These are phyloP conservation scores for Entomortierella lignicola DNA, from an alignment of 192 early-diverging fungal species.

Conservation along the genomic window DNA sequence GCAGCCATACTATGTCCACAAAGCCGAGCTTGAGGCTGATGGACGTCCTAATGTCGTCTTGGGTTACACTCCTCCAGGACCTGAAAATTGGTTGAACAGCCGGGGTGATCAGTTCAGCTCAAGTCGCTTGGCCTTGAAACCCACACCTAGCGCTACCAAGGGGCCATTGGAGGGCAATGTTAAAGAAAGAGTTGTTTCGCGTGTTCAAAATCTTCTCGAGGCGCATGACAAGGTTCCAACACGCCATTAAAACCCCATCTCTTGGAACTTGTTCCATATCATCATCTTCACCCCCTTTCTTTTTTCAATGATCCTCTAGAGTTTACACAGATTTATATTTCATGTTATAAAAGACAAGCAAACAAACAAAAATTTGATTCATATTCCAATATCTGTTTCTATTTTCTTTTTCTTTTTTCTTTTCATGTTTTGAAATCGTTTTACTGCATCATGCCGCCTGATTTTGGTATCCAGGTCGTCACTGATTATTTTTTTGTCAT, in stretches of 20 bases:
- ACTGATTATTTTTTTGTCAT: not conserved
- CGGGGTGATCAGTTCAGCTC: conserved; percentile 3
- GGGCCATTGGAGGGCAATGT: not conserved
- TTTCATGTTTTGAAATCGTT: not conserved
- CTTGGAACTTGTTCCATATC: not conserved
- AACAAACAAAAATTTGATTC: not conserved
- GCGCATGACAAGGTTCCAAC: conserved; percentile 29
- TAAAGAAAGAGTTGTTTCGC: conserved; percentile 28
- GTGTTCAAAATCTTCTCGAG: conserved; percentile 36
- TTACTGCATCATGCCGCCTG: conserved; percentile 3
- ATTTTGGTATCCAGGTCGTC: not conserved
- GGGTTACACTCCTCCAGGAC: conserved; percentile 16
- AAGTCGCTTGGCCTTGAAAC: conserved; percentile 21
- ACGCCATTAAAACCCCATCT: conserved; percentile 5
- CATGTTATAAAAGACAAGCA: not conserved
- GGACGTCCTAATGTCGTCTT: conserved; percentile 59
- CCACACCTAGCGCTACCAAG: not conserved
- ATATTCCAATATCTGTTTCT: not conserved
- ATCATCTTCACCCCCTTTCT: too few species aligned
- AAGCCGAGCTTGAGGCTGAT: conserved; percentile 62
- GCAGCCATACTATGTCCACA: conserved; percentile 70
- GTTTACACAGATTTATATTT: not conserved
- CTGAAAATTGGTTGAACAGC: conserved; percentile 15
- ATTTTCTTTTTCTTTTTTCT: not conserved
- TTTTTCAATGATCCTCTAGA: conserved; percentile 1